Percentiles rank a stretch among this genome's conserved stretches.
Evolutionary conservation across 129 eudicot species (phyloP).

Genomic region (Oenanthe sinensis): DNA sequence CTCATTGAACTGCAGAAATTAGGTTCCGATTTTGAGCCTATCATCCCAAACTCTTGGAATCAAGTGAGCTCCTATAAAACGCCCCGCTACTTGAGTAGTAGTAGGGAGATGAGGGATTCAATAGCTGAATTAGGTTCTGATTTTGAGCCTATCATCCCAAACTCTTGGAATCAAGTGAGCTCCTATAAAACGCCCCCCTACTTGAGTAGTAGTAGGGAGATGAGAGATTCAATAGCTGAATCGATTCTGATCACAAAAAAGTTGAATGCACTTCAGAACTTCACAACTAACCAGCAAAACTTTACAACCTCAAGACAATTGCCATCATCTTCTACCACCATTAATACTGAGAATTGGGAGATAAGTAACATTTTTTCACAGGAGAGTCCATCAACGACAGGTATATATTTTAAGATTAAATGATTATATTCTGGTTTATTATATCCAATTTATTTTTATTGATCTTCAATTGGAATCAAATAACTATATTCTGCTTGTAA

Average conservation of each 20-base stretch:
- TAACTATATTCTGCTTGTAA: background rate
- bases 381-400: background rate
- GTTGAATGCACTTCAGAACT: slow-evolving; percentile 4
- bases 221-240: no score
- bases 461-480: background rate
- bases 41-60: slow-evolving; percentile 1
- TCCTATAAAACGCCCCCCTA: no score
- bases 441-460: background rate
- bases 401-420: background rate
- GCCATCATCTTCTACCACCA: background rate
- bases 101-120: background rate
- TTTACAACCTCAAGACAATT: background rate
- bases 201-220: no score
- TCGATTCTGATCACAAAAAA: slow-evolving; percentile 17
- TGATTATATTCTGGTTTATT: background rate
- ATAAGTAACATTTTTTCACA: background rate
- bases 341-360: background rate
- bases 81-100: background rate
- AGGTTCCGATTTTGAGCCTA: slow-evolving; percentile 8
- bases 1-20: slow-evolving; percentile 16
- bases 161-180: no score
- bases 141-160: no score
- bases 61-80: background rate
- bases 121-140: no score
- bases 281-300: slow-evolving; percentile 7